Conservation (phyloP, 148 eudicot species). For the Rhododendron henanense region DNA sequence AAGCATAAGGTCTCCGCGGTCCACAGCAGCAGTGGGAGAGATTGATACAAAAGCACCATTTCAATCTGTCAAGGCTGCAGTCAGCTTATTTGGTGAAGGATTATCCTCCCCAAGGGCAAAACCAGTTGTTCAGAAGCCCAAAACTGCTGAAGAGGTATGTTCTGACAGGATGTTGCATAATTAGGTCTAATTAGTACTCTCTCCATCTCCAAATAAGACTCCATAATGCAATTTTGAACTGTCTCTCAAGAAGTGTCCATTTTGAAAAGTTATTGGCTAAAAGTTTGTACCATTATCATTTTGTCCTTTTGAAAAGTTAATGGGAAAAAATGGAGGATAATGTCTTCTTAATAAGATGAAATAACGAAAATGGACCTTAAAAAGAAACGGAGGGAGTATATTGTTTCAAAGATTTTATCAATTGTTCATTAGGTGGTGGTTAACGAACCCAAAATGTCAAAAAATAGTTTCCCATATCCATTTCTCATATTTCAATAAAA, state of each 20-base stretch:
- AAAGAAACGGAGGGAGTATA: no score
- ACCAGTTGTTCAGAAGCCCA: slow-evolving; percentile 31
- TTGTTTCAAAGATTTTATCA: not conserved
- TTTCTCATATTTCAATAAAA: not conserved
- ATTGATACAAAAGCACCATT: slow-evolving; percentile 83
- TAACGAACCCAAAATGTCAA: not conserved
- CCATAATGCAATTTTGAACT: no score
- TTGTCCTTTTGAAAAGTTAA: no score
- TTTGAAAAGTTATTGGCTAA: no score
- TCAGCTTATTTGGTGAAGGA: slow-evolving; percentile 62
- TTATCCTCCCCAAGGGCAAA: slow-evolving; percentile 36
- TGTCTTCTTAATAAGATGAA: no score
- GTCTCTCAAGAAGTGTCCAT: no score
- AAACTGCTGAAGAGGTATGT: slow-evolving; percentile 56
- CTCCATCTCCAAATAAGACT: no score
- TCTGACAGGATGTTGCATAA: not conserved
- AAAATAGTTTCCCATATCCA: not conserved
- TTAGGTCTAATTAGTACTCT: not conserved
- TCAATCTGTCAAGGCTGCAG: slow-evolving; percentile 85
- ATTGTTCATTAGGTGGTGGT: not conserved
- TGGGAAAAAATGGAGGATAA: no score
- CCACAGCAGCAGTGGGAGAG: slow-evolving; percentile 54
- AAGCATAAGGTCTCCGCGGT: slow-evolving; percentile 24
- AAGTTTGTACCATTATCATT: no score
- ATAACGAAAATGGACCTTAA: no score